Percentiles rank a stretch among this genome's conserved stretches.
Conservation (phyloP, 2,329 filamentous ascomycete genomes). For the Fusarium sp. region DNA sequence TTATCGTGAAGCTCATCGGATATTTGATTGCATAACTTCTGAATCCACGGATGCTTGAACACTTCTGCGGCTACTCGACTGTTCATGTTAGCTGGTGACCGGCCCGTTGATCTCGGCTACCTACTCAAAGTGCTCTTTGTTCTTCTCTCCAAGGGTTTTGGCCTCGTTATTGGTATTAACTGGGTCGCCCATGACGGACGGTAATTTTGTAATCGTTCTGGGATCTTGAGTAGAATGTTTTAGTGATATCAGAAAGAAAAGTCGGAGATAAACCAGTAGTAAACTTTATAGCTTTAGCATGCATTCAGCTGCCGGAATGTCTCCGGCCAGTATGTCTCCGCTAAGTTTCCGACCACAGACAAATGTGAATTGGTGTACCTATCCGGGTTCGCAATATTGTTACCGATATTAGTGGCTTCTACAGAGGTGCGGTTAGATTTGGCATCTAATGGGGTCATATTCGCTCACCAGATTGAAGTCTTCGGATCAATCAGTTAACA, state of each 20-base stretch:
- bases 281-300: not conserved
- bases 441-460: not conserved
- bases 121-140: not conserved
- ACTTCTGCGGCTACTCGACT: not conserved
- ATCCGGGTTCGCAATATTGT: not conserved
- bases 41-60: not conserved
- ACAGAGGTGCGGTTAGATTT: not conserved
- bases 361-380: not conserved
- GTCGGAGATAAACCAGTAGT: not conserved
- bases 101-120: fast-evolving
- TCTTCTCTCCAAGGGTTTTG: not conserved
- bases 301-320: not conserved
- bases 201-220: not conserved
- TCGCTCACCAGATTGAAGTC: not conserved
- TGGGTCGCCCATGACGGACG: not conserved
- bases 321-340: not conserved
- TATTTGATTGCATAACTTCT: not conserved
- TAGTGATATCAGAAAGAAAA: not conserved
- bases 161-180: not conserved
- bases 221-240: not conserved
- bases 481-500: not conserved
- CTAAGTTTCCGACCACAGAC: not conserved
- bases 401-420: too few relatives aligned
- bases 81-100: fast-evolving
- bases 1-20: not conserved